Base-by-base conservation (phyloP, 176 grass and related monocot genomes). In the Avena eriantha region DNA sequence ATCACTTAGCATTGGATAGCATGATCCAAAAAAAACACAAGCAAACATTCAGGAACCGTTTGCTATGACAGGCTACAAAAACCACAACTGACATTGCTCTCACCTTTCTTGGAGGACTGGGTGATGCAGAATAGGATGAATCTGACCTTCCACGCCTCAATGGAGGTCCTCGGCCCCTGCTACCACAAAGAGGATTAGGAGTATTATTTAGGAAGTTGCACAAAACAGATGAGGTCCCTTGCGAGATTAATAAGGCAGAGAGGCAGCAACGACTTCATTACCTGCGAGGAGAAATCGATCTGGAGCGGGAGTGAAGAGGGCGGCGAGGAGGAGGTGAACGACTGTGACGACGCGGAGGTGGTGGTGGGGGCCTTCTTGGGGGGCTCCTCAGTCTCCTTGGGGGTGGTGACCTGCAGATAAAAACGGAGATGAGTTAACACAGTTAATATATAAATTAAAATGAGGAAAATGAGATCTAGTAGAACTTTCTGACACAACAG, bases 201-300 rank as follows among this genome's bases (percentile, higher is more conserved):
- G 35, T 35, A 77, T 13, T 9, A 49, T 17, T 17, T 43, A 16
- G 3, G 1, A 39, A 55, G 15, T 2, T 41, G 21, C 12, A 48
- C 1, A 58, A 43, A 82, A 53, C 19, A 49, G 21, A n/a, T 24
- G 59, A 35, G 0, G 10, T 82, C 46, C 1, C 0, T 39, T 33
- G 33, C 29, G 41, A 72, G 39, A 79, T 61, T 79, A 61, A 70
- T 15, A 59, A 59, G 45, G 22, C 36, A 10, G 22, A 71, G 13
- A 34, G 19, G 14, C 13, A 16, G 13, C 23, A 76, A 17, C 21
- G 22, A 24, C n/a, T 31, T 10, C 16, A 50, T 84, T 98, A 99
- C 97, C 94, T 99, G 75, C 94, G 83, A 89, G 97, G 97, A 77
- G 97, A 99, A 36, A 94, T 72, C 51, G 97, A 99, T 91, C 92